phyloP scores from a whole-genome alignment of 495 filamentous ascomycete genomes.

The Patellaria atrata region DNA sequence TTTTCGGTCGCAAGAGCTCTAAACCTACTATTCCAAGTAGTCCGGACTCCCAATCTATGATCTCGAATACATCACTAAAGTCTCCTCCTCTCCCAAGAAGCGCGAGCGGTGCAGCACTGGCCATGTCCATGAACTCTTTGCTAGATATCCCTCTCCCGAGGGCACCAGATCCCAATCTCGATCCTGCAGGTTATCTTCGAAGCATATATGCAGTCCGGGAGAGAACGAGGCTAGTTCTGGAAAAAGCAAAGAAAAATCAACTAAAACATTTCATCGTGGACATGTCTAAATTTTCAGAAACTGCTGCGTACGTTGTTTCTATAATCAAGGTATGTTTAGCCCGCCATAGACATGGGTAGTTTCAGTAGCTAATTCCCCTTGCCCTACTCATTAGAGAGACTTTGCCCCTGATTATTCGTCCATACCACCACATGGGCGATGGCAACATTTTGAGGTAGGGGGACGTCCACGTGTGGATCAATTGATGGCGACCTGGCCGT shows the following conservation, averaged over 20 bases:
- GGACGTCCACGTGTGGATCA: conserved; percentile 58
- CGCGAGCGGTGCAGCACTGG: conserved; percentile 23
- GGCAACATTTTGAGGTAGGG: conserved; percentile 87
- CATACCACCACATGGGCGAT: conserved; percentile 77
- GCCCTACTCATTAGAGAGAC: conserved; percentile 60
- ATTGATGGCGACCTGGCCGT: conserved; percentile 53
- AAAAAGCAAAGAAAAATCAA: conserved; percentile 64
- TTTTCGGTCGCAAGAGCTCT: conserved; percentile 49
- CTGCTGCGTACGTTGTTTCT: conserved; percentile 80
- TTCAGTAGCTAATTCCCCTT: too few relatives aligned
- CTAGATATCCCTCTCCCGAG: conserved; percentile 61
- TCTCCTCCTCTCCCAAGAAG: conserved; percentile 30
- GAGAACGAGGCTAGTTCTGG: conserved; percentile 52
- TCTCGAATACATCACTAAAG: conserved; percentile 40
- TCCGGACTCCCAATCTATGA: conserved; percentile 35
- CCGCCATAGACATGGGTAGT: conserved; percentile 14
- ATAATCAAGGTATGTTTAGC: conserved; percentile 73
- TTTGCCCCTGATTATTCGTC: conserved; percentile 70
- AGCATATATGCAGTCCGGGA: conserved; percentile 85
- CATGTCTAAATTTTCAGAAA: conserved; percentile 71
- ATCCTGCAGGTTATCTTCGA: conserved; percentile 82
- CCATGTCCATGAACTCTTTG: conserved; percentile 33
- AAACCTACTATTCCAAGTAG: conserved; percentile 33
- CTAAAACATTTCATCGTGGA: conserved; percentile 88
- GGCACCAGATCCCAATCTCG: conserved; percentile 76